These are phyloP conservation scores for Macrophomina phaseolina DNA, from an alignment of 2,329 filamentous ascomycete genomes.

Conservation along the genomic window DNA sequence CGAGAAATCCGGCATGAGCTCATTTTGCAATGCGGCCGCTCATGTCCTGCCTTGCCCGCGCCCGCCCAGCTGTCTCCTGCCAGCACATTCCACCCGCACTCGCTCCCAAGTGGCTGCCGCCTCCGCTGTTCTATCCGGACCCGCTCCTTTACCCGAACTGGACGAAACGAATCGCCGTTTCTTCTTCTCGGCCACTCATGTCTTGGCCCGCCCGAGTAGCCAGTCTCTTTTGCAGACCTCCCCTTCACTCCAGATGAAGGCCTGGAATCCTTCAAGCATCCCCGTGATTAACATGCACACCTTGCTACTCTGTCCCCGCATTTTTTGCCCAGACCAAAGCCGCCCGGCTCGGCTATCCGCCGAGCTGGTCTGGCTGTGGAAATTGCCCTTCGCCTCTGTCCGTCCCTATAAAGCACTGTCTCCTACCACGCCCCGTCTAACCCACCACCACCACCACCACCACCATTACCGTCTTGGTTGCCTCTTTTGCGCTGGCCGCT, in stretches of 20 bases:
- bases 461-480: not conserved
- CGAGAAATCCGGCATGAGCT: not conserved
- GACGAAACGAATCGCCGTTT: conserved; percentile 16
- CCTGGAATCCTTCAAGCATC: conserved; percentile 2
- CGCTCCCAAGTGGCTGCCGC: not conserved
- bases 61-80: not conserved
- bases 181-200: not conserved
- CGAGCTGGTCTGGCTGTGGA: conserved; percentile 12
- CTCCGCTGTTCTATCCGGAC: conserved; percentile 6
- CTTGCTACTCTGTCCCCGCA: not conserved
- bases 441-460: not conserved
- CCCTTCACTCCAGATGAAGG: conserved; percentile 9
- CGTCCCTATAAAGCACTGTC: conserved; percentile 5
- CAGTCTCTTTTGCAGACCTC: not conserved
- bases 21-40: conserved; percentile 4
- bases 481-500: conserved; percentile 9
- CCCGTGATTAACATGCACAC: conserved; percentile 3
- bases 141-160: conserved; percentile 4
- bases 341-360: not conserved
- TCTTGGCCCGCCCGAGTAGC: not conserved
- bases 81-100: not conserved
- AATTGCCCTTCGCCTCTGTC: not conserved
- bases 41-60: not conserved
- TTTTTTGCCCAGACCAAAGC: not conserved
- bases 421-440: not conserved